These are phyloP conservation scores for Metschnikowia peoriensis DNA, from an alignment of 805 yeast species.

Conservation along the genomic window DNA sequence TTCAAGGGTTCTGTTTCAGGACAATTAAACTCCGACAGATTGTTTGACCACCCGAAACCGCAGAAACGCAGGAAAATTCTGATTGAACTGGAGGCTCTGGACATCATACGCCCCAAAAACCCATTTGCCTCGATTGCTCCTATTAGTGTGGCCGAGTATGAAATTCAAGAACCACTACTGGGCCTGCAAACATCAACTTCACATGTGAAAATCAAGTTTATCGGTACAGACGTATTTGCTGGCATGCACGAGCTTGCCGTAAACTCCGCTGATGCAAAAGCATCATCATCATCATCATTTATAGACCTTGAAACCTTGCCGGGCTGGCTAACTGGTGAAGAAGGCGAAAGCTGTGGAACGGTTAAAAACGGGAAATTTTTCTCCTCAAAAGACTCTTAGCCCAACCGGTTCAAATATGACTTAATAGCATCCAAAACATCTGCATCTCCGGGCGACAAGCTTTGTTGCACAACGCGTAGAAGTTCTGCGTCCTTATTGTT, in stretches of 20 bases:
- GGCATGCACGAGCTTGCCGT: slow-evolving; percentile 70
- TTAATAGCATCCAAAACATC: slow-evolving; percentile 10
- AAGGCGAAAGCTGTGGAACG: slow-evolving; percentile 52
- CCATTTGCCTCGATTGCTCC: slow-evolving; percentile 58
- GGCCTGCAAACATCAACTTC: slow-evolving; percentile 8
- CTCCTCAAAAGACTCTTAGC: not conserved
- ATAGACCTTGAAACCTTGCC: slow-evolving; percentile 61
- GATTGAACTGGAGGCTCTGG: not conserved
- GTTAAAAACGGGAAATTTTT: slow-evolving; percentile 18
- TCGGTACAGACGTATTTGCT: slow-evolving; percentile 73
- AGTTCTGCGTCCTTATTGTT: slow-evolving; percentile 36
- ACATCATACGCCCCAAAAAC: slow-evolving; percentile 10
- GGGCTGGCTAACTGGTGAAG: slow-evolving; percentile 78
- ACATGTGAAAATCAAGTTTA: slow-evolving; percentile 39
- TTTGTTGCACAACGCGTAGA: slow-evolving; percentile 9
- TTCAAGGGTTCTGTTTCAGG: slow-evolving; percentile 58
- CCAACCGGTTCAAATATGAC: slow-evolving; percentile 11
- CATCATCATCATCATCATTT: slow-evolving; percentile 34
- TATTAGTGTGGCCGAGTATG: slow-evolving; percentile 49
- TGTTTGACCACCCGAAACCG: slow-evolving; percentile 38
- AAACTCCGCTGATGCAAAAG: slow-evolving; percentile 12
- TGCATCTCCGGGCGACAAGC: slow-evolving; percentile 8
- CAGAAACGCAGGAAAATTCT: slow-evolving; percentile 20
- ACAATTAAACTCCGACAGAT: slow-evolving; percentile 29
- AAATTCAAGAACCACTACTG: slow-evolving; percentile 32